Base-by-base conservation (phyloP, 768 basidiomycete genomes). In the Omphalotus guepiniiformis region DNA sequence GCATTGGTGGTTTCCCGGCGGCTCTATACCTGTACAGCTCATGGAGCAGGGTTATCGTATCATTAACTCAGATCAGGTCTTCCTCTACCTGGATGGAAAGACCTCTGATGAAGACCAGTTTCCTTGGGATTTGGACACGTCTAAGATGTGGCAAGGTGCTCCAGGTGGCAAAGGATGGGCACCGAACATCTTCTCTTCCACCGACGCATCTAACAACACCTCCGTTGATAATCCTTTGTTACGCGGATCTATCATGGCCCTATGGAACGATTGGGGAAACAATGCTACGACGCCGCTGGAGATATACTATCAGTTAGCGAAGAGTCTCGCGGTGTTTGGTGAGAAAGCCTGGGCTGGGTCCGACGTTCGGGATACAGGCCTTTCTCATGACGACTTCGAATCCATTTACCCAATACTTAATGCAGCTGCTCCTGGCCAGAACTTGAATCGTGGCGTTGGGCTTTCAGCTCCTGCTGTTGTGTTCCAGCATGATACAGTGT, bases 241-340 rank as follows among this genome's bases (percentile, higher is more conserved):
- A 18, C 53, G 64, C 3, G 69, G 68, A 21, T 58, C 64, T 0
- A 63, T 69, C 13, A 65, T 71, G 55, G 68, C 64, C 1, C 52
- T 70, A 7, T 71, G 69, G 69, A 70, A 68, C 37, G 72, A 74
- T 55, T 73, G 70, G 69, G 73, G 73, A 1, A 67, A 72, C 40
- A 74, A 71, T 28, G 69, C 72, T 27, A 72, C 70, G 25, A 73
- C 71, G 4, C 65, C 64, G 6, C 57, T 72, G 9, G 73, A 74
- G 58, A 63, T 65, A 2, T 73, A 72, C 50, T 70, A 71, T 53
- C 69, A 73, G 42, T 58, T 74, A 6, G 60, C 71, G 6, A 65
- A 61, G 32, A 70, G 69, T 25, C 47, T 72, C 19, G 69, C 71
- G 5, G 60, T 70, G 4, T 65, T 74, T 42, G 66, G 57, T 1